Evolutionary conservation across 768 basidiomycete species (phyloP).

Genomic region (Cyclocybe cylindracea): DNA sequence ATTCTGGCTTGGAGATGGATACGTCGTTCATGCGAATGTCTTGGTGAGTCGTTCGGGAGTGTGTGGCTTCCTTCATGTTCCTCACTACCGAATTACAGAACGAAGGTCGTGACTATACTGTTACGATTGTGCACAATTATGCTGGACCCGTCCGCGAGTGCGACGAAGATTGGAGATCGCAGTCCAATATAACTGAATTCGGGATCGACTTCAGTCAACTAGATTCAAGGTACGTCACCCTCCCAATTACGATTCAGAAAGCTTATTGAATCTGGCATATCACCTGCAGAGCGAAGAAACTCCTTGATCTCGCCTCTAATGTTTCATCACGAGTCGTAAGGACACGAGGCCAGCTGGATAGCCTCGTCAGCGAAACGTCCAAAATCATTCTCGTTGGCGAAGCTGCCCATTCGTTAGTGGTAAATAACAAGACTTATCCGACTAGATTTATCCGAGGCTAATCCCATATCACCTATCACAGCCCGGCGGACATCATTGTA

Average conservation of each 20-base stretch:
- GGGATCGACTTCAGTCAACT: slow-evolving; percentile 34
- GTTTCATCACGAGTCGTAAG: slow-evolving; percentile 30
- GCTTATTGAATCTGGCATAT: background rate
- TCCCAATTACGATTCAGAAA: background rate
- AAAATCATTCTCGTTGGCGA: slow-evolving; percentile 58
- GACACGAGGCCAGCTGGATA: slow-evolving; percentile 34
- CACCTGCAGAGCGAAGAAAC: slow-evolving; percentile 30
- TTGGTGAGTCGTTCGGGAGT: slow-evolving; percentile 18
- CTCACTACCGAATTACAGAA: slow-evolving; percentile 15
- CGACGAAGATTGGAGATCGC: slow-evolving; percentile 31
- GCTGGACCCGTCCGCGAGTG: slow-evolving; percentile 19
- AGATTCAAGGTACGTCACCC: slow-evolving; percentile 31
- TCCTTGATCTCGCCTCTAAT: slow-evolving; percentile 28
- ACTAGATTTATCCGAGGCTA: background rate
- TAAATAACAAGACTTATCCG: slow-evolving; percentile 14
- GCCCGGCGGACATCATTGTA: slow-evolving; percentile 56
- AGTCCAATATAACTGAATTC: slow-evolving; percentile 31
- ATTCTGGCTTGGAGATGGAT: slow-evolving; percentile 22
- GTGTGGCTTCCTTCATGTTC: slow-evolving; percentile 1
- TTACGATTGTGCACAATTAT: slow-evolving; percentile 24
- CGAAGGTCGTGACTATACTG: slow-evolving; percentile 25
- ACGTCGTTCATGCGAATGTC: slow-evolving; percentile 28
- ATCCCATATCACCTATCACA: slow-evolving; percentile 18
- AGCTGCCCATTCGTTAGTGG: slow-evolving; percentile 59
- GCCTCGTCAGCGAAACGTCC: slow-evolving; percentile 49